phyloP scores from a whole-genome alignment of 768 basidiomycete species.

The Boletus rex-veris region DNA sequence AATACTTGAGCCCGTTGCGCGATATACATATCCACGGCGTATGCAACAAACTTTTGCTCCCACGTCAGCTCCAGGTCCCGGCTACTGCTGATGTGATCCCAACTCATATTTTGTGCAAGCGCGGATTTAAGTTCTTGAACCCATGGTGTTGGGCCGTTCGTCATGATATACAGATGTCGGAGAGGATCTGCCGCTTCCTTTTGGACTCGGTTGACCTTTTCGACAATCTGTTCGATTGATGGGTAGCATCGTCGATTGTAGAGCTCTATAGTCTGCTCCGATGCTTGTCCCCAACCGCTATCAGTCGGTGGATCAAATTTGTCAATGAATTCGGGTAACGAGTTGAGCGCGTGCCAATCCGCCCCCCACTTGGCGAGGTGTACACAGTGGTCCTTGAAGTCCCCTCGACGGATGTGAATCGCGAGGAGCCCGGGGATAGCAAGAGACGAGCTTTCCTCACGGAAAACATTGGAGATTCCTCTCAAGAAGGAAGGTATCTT shows the following conservation, averaged over 20 bases:
- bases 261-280: conserved; percentile 18
- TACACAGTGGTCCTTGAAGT: conserved; percentile 45
- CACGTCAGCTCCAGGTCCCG: conserved; percentile 40
- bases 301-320: conserved; percentile 31
- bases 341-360: conserved; percentile 44
- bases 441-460: conserved; percentile 2
- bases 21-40: conserved; percentile 51
- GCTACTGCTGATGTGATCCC: conserved; percentile 42
- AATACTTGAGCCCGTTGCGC: conserved; percentile 46
- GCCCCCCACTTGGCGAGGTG: conserved; percentile 35
- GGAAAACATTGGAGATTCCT: background rate
- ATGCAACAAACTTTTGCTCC: conserved; percentile 43
- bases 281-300: conserved; percentile 14
- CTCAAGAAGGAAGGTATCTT: background rate
- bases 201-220: conserved; percentile 36
- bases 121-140: conserved; percentile 37
- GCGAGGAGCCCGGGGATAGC: conserved; percentile 43
- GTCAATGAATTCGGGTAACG: conserved; percentile 41
- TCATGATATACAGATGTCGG: conserved; percentile 43
- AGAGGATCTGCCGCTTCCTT: conserved; percentile 25
- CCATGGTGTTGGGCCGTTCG: conserved; percentile 45
- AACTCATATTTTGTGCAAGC: conserved; percentile 30
- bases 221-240: conserved; percentile 40
- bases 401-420: conserved; percentile 51
- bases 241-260: conserved; percentile 44